Conservation (phyloP, 805 yeast species). For the Suhomyces vadensis region DNA sequence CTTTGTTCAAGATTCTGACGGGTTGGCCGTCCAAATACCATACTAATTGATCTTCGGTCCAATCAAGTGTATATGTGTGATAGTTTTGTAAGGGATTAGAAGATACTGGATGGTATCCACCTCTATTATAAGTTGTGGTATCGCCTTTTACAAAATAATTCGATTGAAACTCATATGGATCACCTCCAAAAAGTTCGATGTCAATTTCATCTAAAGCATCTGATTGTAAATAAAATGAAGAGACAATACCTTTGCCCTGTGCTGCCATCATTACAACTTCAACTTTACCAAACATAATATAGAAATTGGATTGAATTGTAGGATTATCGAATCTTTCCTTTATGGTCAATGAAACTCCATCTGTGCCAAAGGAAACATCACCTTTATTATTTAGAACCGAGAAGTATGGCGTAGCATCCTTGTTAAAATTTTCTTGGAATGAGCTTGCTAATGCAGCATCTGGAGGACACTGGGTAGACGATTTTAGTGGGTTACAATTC, state of each 20-base stretch:
- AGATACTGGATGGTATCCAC: conserved; percentile 61
- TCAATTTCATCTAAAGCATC: conserved; percentile 92
- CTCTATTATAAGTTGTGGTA: conserved; percentile 76
- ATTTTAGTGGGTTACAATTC: conserved; percentile 31
- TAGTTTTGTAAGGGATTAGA: conserved; percentile 54
- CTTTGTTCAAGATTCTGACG: conserved; percentile 61
- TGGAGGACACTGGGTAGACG: conserved; percentile 23
- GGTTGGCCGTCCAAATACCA: conserved; percentile 75
- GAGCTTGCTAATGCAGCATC: conserved; percentile 32
- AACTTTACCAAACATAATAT: conserved; percentile 85
- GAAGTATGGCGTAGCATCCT: conserved; percentile 10
- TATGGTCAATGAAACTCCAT: conserved; percentile 64
- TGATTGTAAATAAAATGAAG: conserved; percentile 75
- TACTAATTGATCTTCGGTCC: conserved; percentile 64
- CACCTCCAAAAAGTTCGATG: conserved; percentile 84
- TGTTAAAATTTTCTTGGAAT: conserved; percentile 29
- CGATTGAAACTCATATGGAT: conserved; percentile 69
- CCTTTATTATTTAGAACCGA: conserved; percentile 10
- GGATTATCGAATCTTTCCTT: conserved; percentile 74
- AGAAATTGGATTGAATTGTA: conserved; percentile 70
- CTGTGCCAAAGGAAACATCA: conserved; percentile 25
- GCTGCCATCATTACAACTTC: conserved; percentile 75
- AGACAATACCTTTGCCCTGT: conserved; percentile 73
- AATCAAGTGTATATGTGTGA: conserved; percentile 82
- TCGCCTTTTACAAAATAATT: conserved; percentile 82